Conservation (phyloP, 176 grass and related monocot genomes). For the Oryza nivara region DNA sequence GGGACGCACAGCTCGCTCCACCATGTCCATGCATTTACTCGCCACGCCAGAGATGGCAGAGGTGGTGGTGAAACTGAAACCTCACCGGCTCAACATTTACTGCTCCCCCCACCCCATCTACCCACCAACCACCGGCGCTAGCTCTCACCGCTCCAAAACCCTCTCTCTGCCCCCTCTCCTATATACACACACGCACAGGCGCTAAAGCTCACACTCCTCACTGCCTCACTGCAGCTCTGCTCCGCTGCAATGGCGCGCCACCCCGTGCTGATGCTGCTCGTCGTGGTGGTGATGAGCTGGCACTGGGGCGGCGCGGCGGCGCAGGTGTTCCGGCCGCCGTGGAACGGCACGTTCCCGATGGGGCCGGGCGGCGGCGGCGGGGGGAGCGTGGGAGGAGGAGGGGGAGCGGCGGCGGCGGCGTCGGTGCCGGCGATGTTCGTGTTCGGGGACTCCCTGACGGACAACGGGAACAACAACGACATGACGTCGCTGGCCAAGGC, state of each 20-base stretch:
- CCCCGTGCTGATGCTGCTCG: constrained; percentile 2
- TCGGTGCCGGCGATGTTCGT: constrained; percentile 87
- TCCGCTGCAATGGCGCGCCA: neutral
- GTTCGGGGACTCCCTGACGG: constrained; percentile 95
- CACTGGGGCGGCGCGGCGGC: constrained; percentile 23
- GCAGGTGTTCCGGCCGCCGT: constrained; percentile 47
- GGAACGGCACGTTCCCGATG: constrained; percentile 56
- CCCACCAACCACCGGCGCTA: constrained; percentile 14
- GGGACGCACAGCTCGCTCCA: constrained; percentile 5
- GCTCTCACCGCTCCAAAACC: neutral
- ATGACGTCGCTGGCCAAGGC: constrained; percentile 81
- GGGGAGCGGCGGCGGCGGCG: neutral
- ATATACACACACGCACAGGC: neutral
- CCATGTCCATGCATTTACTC: constrained; percentile 37
- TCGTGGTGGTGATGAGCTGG: neutral
- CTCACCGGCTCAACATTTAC: constrained; percentile 32
- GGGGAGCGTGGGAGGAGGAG: neutral
- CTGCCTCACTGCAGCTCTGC: neutral
- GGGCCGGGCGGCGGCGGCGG: constrained; percentile 43
- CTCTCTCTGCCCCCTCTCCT: neutral
- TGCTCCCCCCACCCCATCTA: neutral
- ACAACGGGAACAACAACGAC: constrained; percentile 95
- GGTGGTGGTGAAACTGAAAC: neutral
- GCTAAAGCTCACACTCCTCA: neutral
- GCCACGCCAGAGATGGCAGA: constrained; percentile 36